Evolutionary conservation across 352 stramenopile species (phyloP).

Genomic region (Globisporangium ultimum): DNA sequence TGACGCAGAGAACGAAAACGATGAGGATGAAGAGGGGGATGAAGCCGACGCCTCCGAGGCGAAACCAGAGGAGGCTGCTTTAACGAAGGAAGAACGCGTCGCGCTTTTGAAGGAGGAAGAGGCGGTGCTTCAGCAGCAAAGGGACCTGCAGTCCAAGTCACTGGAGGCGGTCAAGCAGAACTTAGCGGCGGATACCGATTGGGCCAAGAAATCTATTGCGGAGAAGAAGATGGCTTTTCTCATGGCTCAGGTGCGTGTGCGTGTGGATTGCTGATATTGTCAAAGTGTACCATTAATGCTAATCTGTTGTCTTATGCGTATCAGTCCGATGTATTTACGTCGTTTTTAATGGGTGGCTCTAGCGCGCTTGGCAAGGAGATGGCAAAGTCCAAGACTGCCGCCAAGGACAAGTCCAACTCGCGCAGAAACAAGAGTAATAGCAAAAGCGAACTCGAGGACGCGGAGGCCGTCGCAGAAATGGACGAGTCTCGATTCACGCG

Average conservation of each 20-base stretch:
- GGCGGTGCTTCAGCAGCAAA: slow-evolving; percentile 63
- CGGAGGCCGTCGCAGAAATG: slow-evolving; percentile 70
- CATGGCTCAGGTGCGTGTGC: slow-evolving; percentile 63
- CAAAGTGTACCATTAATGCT: slow-evolving; percentile 1
- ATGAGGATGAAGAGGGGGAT: slow-evolving; percentile 31
- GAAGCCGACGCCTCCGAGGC: slow-evolving; percentile 14
- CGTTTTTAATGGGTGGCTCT: slow-evolving; percentile 82
- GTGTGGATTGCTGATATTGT: not conserved
- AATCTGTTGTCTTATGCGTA: not conserved
- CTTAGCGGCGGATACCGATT: slow-evolving; percentile 50
- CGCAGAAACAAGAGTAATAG: slow-evolving; percentile 48
- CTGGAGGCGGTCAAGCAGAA: slow-evolving; percentile 67
- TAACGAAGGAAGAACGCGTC: slow-evolving; percentile 60
- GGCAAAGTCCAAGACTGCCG: slow-evolving; percentile 41
- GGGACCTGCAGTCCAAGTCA: slow-evolving; percentile 71
- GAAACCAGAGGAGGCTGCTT: slow-evolving; percentile 19
- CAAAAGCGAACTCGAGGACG: slow-evolving; percentile 59
- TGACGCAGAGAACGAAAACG: slow-evolving; percentile 25
- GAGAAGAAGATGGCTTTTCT: slow-evolving; percentile 85
- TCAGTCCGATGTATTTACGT: slow-evolving; percentile 84
- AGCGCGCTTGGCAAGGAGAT: slow-evolving; percentile 78
- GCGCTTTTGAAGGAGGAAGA: slow-evolving; percentile 68
- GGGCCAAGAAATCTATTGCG: slow-evolving; percentile 34
- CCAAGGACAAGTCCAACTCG: slow-evolving; percentile 37
- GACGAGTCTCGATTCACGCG: slow-evolving; percentile 79